These are phyloP conservation scores for Eimeria tenella DNA, from an alignment of 169 alveolate genomes.

Conservation along the genomic window DNA sequence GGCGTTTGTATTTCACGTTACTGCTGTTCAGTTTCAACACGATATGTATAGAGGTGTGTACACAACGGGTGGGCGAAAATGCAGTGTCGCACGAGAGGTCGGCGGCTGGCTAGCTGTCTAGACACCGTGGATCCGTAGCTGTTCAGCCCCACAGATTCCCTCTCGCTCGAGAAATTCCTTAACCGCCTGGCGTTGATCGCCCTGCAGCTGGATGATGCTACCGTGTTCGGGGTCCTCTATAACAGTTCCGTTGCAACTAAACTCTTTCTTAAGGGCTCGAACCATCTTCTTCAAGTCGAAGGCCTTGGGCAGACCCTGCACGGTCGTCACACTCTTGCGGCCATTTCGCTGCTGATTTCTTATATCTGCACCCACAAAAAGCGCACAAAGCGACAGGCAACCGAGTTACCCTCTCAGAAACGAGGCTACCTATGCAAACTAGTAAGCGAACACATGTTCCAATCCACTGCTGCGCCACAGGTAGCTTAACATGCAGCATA, in stretches of 20 bases:
- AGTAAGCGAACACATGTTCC: too few relatives aligned
- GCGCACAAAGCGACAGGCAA: not conserved
- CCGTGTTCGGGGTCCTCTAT: conserved; percentile 95
- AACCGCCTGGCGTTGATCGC: conserved; percentile 90
- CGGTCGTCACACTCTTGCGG: conserved; percentile 95
- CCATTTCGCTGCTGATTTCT: conserved; percentile 97
- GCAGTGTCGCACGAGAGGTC: not conserved
- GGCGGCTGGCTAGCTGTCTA: conserved; percentile 27
- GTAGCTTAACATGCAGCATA: too few relatives aligned
- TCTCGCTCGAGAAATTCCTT: conserved; percentile 92
- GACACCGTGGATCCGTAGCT: conserved; percentile 94
- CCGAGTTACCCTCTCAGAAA: not conserved
- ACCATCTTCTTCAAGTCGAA: conserved; percentile 94
- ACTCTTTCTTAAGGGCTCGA: conserved; percentile 92
- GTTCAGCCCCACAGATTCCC: conserved; percentile 91
- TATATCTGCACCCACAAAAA: conserved; percentile 79
- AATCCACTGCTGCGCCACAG: too few relatives aligned
- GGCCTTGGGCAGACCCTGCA: conserved; percentile 94
- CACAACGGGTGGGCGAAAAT: not conserved
- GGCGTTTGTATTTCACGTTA: too few relatives aligned
- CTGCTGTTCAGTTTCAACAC: too few relatives aligned
- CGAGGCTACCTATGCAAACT: not conserved
- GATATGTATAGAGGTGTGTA: too few relatives aligned
- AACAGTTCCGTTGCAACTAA: conserved; percentile 96
- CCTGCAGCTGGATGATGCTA: conserved; percentile 93